Percentiles rank a stretch among this genome's conserved stretches.
These are phyloP conservation scores for Floccularia luteovirens DNA, from an alignment of 768 basidiomycete species.

Conservation along the genomic window DNA sequence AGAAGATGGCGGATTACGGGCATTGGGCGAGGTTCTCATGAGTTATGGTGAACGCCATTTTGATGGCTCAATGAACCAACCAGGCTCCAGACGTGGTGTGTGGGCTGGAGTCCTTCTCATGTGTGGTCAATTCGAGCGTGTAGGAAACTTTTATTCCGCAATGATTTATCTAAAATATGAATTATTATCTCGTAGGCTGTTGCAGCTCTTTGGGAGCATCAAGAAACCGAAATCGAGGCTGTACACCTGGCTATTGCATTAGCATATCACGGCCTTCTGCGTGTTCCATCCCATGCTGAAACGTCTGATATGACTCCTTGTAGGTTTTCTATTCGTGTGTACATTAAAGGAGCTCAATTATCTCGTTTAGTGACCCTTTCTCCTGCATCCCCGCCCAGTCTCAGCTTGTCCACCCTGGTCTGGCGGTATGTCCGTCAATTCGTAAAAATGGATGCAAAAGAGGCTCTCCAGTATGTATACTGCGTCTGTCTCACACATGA, in stretches of 20 bases:
- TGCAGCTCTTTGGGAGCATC: slow-evolving; percentile 82
- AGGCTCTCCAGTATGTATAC: slow-evolving; percentile 93
- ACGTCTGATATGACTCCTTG: slow-evolving; percentile 79
- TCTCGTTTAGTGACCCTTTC: slow-evolving; percentile 53
- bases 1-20: slow-evolving; percentile 68
- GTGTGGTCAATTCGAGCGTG: slow-evolving; percentile 93
- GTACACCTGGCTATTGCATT: slow-evolving; percentile 91
- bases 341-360: background rate
- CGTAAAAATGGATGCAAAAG: slow-evolving; percentile 86
- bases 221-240: slow-evolving; percentile 85
- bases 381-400: slow-evolving; percentile 57
- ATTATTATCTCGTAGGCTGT: slow-evolving; percentile 55
- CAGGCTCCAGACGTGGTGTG: slow-evolving; percentile 51
- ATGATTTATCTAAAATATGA: background rate
- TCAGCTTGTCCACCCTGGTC: slow-evolving; percentile 78
- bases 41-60: slow-evolving; percentile 82
- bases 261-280: slow-evolving; percentile 87
- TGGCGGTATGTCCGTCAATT: slow-evolving; percentile 94
- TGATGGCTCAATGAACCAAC: slow-evolving; percentile 55
- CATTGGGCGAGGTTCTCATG: slow-evolving; percentile 66
- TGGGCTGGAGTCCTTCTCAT: slow-evolving; percentile 84
- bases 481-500: slow-evolving; percentile 76
- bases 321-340: slow-evolving; percentile 27
- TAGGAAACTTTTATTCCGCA: slow-evolving; percentile 21
- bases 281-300: slow-evolving; percentile 75